A percentile compares a stretch with the other conserved stretches of the same genome.
These are phyloP conservation scores for Lepidium africanum DNA, from an alignment of 345 rosid species.

Conservation along the genomic window DNA sequence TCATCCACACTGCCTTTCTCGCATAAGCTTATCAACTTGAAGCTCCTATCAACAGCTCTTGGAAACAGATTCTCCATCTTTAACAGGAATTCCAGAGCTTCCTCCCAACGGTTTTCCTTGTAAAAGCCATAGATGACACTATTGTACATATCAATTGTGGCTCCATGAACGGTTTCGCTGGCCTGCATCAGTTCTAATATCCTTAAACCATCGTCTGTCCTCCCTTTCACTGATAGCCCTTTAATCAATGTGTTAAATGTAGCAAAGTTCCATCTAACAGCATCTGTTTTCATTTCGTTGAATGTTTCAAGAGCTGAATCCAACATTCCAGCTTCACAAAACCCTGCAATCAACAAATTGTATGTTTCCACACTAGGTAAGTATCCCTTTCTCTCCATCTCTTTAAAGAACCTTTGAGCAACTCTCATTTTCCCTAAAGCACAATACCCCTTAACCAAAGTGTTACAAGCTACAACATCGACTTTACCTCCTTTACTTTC, in stretches of 20 bases:
- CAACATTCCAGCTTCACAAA: slow-evolving; percentile 46
- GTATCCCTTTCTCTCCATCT: slow-evolving; percentile 78
- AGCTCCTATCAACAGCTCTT: slow-evolving; percentile 54
- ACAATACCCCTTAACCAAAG: slow-evolving; percentile 67
- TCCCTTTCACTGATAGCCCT: slow-evolving; percentile 52
- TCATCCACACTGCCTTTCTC: slow-evolving; percentile 39
- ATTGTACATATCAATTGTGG: slow-evolving; percentile 50
- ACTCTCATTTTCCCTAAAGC: slow-evolving; percentile 50
- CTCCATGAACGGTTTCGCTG: slow-evolving; percentile 28
- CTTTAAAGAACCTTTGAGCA: slow-evolving; percentile 45
- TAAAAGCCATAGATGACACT: slow-evolving; percentile 64
- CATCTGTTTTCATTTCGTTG: slow-evolving; percentile 70
- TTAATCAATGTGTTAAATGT: slow-evolving; percentile 50
- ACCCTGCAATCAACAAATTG: slow-evolving; percentile 58
- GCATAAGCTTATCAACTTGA: slow-evolving; percentile 47
- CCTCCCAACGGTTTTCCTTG: slow-evolving; percentile 41
- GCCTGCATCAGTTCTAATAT: slow-evolving; percentile 73
- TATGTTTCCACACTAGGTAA: slow-evolving; percentile 71
- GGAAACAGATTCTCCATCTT: slow-evolving; percentile 66
- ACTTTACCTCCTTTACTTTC: slow-evolving; percentile 53
- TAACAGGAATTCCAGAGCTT: slow-evolving; percentile 52
- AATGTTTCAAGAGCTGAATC: slow-evolving; percentile 59
- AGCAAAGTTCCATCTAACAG: slow-evolving; percentile 55
- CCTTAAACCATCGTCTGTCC: slow-evolving; percentile 48
- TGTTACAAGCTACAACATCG: slow-evolving; percentile 67